Percentiles rank a stretch among this genome's conserved stretches.
phyloP scores from a whole-genome alignment of 768 basidiomycete genomes.

The Lentinula lateritia region DNA sequence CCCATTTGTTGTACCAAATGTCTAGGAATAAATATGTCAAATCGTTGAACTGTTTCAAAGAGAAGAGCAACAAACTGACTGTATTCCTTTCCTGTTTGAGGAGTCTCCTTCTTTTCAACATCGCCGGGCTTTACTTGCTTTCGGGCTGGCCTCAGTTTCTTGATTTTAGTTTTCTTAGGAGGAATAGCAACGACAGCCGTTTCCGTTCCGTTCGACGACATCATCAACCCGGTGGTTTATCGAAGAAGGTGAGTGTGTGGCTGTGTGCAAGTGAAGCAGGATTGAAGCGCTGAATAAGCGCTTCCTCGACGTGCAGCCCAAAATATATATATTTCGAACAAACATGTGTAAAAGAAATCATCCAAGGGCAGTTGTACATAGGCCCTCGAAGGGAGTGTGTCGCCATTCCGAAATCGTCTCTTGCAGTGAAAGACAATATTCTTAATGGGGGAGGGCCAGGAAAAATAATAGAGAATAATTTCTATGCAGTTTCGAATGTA shows the following conservation, averaged over 20 bases:
- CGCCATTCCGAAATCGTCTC: too few relatives aligned
- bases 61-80: conserved; percentile 47
- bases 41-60: background rate
- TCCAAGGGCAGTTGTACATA: too few relatives aligned
- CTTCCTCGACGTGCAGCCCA: too few relatives aligned
- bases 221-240: background rate
- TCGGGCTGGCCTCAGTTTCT: conserved; percentile 85
- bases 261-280: background rate
- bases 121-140: conserved; percentile 91
- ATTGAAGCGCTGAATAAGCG: background rate
- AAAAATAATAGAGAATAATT: too few relatives aligned
- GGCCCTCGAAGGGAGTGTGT: too few relatives aligned
- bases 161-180: conserved; percentile 27
- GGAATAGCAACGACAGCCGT: background rate
- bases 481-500: too few relatives aligned
- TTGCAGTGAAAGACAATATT: too few relatives aligned
- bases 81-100: conserved; percentile 94
- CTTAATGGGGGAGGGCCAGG: too few relatives aligned
- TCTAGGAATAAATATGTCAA: conserved; percentile 37
- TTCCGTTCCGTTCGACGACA: conserved; percentile 7
- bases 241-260: background rate
- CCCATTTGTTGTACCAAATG: conserved; percentile 99
- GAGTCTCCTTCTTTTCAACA: conserved; percentile 81
- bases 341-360: too few relatives aligned
- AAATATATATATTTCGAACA: too few relatives aligned